Conservation (phyloP, 208 protist species). For the Acanthamoeba culbertsoni region DNA sequence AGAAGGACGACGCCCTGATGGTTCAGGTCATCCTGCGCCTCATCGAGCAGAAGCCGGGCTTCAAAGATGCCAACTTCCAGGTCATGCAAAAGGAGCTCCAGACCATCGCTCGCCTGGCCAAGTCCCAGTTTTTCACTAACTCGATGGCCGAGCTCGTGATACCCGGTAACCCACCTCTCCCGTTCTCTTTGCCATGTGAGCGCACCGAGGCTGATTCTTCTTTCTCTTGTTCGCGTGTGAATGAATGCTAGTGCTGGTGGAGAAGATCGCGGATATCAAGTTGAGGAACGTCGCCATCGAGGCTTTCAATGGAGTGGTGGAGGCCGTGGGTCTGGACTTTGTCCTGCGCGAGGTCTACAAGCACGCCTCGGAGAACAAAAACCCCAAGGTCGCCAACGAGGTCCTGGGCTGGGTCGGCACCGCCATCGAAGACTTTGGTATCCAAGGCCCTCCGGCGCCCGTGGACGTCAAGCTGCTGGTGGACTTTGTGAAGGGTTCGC, state of each 20-base stretch:
- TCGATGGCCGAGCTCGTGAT: neutral
- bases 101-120: neutral
- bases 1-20: conserved; percentile 13
- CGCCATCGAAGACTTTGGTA: conserved; percentile 52
- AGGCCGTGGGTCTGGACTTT: conserved; percentile 50
- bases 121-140: conserved; percentile 49
- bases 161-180: neutral
- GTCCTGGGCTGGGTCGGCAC: conserved; percentile 30
- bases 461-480: conserved; percentile 17
- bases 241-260: conserved; percentile 26
- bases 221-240: too few relatives aligned
- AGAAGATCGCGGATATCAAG: conserved; percentile 73
- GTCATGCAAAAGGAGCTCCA: conserved; percentile 21
- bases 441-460: neutral
- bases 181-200: neutral
- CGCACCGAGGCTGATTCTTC: neutral
- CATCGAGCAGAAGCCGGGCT: conserved; percentile 35
- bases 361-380: conserved; percentile 39
- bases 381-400: conserved; percentile 55
- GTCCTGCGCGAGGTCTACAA: conserved; percentile 52
- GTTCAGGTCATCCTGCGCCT: conserved; percentile 25
- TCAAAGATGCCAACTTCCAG: conserved; percentile 54
- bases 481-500: neutral
- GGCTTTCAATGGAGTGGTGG: neutral
- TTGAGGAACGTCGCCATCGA: neutral